A percentile compares a stretch with the other conserved stretches of the same genome.
Conservation (phyloP, 768 basidiomycete genomes). For the Paxillus rubicundulus region DNA sequence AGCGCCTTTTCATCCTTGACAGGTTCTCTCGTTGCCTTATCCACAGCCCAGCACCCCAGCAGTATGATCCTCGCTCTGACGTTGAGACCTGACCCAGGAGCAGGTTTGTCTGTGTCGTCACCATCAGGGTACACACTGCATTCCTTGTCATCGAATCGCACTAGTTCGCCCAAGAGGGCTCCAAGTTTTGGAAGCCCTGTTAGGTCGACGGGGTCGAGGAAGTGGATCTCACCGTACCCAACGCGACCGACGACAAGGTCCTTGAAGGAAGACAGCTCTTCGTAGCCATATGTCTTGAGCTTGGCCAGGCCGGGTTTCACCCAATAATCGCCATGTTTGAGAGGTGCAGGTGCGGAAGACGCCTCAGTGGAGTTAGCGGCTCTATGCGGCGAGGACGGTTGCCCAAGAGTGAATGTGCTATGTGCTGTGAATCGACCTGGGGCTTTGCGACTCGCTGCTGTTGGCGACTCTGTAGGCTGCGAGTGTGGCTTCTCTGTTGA, state of each 20-base stretch:
- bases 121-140: slow-evolving; percentile 92
- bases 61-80: slow-evolving; percentile 78
- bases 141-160: slow-evolving; percentile 89
- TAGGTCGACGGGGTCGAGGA: slow-evolving; percentile 82
- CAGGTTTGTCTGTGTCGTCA: slow-evolving; percentile 81
- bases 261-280: slow-evolving; percentile 68
- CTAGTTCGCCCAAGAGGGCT: slow-evolving; percentile 80
- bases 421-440: slow-evolving; percentile 43
- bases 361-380: slow-evolving; percentile 19
- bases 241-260: slow-evolving; percentile 87
- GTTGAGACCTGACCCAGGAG: slow-evolving; percentile 83
- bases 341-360: slow-evolving; percentile 34
- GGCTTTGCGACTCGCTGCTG: slow-evolving; percentile 36
- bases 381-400: slow-evolving; percentile 28
- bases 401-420: slow-evolving; percentile 28
- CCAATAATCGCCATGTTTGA: slow-evolving; percentile 89
- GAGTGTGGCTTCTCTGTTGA: slow-evolving; percentile 10
- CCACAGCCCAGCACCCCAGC: slow-evolving; percentile 80
- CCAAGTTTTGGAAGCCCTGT: slow-evolving; percentile 79
- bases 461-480: slow-evolving; percentile 35
- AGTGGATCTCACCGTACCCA: slow-evolving; percentile 84
- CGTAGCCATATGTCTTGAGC: slow-evolving; percentile 68
- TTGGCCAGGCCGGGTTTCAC: slow-evolving; percentile 74
- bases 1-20: slow-evolving; percentile 80
- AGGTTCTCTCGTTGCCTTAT: slow-evolving; percentile 88